These are phyloP conservation scores for Eutreptiella sp. DNA, from an alignment of 208 protist genomes.

Conservation along the genomic window DNA sequence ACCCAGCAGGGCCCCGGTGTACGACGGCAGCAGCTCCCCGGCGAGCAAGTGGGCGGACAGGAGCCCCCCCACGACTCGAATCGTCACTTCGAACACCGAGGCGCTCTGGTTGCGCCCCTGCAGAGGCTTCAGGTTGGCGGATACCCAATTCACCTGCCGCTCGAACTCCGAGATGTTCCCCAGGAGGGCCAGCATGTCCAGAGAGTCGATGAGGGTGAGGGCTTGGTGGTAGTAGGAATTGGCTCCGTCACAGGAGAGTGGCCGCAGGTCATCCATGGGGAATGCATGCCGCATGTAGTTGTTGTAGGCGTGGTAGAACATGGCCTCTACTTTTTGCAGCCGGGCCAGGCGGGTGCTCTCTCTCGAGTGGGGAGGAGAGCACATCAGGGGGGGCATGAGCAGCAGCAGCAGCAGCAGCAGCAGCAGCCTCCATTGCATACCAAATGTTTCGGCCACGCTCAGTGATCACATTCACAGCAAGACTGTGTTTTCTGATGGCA, in stretches of 20 bases:
- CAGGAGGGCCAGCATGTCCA: constrained; percentile 58
- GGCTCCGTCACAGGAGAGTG: constrained; percentile 47
- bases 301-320: constrained; percentile 72
- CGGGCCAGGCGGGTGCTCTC: too few relatives aligned
- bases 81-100: constrained; percentile 80
- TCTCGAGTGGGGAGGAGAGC: too few relatives aligned
- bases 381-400: too few relatives aligned
- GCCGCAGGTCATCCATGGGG: constrained; percentile 70
- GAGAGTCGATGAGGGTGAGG: constrained; percentile 67
- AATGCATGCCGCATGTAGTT: constrained; percentile 75
- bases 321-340: constrained; percentile 51
- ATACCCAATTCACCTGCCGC: constrained; percentile 46
- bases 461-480: too few relatives aligned
- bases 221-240: constrained; percentile 49
- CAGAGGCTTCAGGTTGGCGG: constrained; percentile 52
- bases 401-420: too few relatives aligned
- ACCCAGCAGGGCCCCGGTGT: constrained; percentile 37
- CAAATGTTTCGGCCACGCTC: too few relatives aligned
- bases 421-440: too few relatives aligned
- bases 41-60: constrained; percentile 55
- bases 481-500: too few relatives aligned
- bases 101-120: constrained; percentile 53
- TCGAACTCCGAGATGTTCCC: constrained; percentile 42
- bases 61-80: constrained; percentile 71
- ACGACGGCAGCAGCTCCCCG: constrained; percentile 22